Evolutionary conservation across 1,284 basidiomycete genomes (phyloP).

Genomic region (Laetiporus sulphureus): DNA sequence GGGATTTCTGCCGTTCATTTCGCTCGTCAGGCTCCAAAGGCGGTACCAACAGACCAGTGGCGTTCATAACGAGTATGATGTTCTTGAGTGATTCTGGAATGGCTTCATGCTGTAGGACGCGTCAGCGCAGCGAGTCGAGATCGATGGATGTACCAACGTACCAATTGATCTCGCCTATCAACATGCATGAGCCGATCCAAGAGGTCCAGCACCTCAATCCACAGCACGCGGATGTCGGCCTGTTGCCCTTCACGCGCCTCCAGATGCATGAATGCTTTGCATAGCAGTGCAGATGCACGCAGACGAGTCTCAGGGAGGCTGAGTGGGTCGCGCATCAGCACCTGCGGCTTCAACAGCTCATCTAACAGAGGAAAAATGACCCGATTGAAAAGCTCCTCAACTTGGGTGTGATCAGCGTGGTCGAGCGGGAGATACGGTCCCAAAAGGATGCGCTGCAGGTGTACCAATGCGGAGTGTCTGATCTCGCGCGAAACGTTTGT

Average conservation of each 20-base stretch:
- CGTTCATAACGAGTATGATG: slow-evolving; percentile 93
- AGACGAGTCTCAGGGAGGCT: slow-evolving; percentile 90
- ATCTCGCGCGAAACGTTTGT: slow-evolving; percentile 82
- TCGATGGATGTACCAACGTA: slow-evolving; percentile 34
- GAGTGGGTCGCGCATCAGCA: slow-evolving; percentile 72
- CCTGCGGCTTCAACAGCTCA: slow-evolving; percentile 83
- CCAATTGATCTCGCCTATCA: slow-evolving; percentile 81
- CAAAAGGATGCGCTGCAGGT: slow-evolving; percentile 85
- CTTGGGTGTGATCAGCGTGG: slow-evolving; percentile 49
- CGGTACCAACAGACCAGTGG: slow-evolving; percentile 75
- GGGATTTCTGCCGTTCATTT: slow-evolving; percentile 59
- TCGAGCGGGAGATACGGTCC: slow-evolving; percentile 67
- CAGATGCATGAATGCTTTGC: slow-evolving; percentile 94
- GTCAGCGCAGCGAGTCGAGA: slow-evolving; percentile 9
- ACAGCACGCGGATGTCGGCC: slow-evolving; percentile 71
- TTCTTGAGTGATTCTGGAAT: slow-evolving; percentile 97
- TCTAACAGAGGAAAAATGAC: slow-evolving; percentile 92
- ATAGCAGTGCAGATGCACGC: slow-evolving; percentile 81
- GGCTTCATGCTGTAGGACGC: slow-evolving; percentile 70
- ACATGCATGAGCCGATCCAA: slow-evolving; percentile 87
- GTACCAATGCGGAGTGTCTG: slow-evolving; percentile 77
- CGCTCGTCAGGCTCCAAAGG: slow-evolving; percentile 50
- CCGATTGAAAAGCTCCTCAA: slow-evolving; percentile 83
- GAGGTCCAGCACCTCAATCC: slow-evolving; percentile 90
- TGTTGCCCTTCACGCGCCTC: slow-evolving; percentile 69